Evolutionary conservation across 2,329 filamentous ascomycete genomes (phyloP).

Genomic region (Penicillium freii): DNA sequence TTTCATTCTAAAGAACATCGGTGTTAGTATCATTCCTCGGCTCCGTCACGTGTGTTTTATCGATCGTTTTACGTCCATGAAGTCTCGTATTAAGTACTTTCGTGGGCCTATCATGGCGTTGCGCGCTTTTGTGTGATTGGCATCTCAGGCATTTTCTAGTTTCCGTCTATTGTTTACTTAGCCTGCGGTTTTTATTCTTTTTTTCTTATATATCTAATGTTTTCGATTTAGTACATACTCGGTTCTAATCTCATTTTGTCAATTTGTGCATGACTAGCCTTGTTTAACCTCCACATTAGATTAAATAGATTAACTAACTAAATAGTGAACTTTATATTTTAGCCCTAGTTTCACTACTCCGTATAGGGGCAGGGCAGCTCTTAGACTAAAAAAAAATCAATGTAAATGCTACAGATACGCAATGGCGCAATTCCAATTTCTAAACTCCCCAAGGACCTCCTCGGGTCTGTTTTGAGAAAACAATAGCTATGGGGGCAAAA

Average conservation of each 20-base stretch:
- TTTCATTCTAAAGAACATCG: neutral
- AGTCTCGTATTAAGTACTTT: slow-evolving; percentile 1
- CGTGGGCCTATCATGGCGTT: slow-evolving; percentile 5
- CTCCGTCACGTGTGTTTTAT: neutral
- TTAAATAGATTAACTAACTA: too few species aligned
- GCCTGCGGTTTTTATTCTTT: slow-evolving; percentile 1
- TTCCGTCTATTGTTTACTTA: slow-evolving; percentile 7
- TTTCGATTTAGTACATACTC: slow-evolving; percentile 10
- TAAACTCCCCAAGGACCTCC: too few species aligned
- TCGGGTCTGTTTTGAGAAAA: too few species aligned
- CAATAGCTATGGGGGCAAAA: neutral
- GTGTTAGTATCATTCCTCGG: neutral
- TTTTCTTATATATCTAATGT: slow-evolving; percentile 6
- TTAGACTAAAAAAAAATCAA: too few species aligned
- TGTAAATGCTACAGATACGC: too few species aligned
- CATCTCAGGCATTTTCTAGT: slow-evolving; percentile 5
- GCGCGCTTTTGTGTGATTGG: neutral
- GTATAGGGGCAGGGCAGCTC: too few species aligned
- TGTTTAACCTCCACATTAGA: neutral
- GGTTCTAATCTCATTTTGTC: slow-evolving; percentile 2
- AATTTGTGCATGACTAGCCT: neutral
- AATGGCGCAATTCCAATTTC: too few species aligned
- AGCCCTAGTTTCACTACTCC: too few species aligned
- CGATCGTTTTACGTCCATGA: neutral
- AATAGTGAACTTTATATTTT: too few species aligned